Base-by-base conservation (phyloP, 805 yeast species). In the Metschnikowia gelsemii region DNA sequence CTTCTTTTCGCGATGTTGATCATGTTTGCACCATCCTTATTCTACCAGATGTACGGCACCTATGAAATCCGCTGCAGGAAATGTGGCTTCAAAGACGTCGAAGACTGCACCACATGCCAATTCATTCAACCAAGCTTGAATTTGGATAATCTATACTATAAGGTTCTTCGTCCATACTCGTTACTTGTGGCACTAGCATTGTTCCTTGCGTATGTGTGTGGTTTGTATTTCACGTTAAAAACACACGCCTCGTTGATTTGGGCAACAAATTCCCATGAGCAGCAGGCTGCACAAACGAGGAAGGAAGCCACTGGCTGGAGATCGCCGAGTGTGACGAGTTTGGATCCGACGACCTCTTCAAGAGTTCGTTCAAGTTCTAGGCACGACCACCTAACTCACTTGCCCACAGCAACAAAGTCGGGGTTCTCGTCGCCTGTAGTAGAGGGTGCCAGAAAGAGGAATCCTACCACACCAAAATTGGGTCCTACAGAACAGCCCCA, bases 161-260 rank as follows among this genome's bases (percentile, higher is more conserved):
- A 71, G 4, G 76, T 87, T n/a, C 73, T 93, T 45, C 79, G 80
- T 52, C 99, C 99, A 3, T 86, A 87, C 62, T 78, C 95, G 2
- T 59, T 84, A 8, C 69, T 86, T 24, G 90, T 96, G 61, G 95
- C 96, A 0, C 52, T 84, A 13, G 78, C 86, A 4, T 74, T 93
- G 42, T 87, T 90, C 55, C 63, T 86, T 11, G 93, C 96, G 0
- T 93, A 93, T 59, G 75, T 80, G 17, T 82, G 90, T 62, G 98
- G 99, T 1, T 69, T 93, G 31, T 82, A 88, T 78, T 93, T 93
- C 62, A 93, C 99, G 0, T 74, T 93, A 56, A 78, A 96, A 55
- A 93, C 98, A 0, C 99, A 93, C 63, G 99, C 99, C 0, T 91
- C 96, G 1, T 71, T 89, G 66, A 93, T 93, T 50, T 93, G 99